Evolutionary conservation across 2,329 filamentous ascomycete genomes (phyloP).

Genomic region (Davidsoniella australis): DNA sequence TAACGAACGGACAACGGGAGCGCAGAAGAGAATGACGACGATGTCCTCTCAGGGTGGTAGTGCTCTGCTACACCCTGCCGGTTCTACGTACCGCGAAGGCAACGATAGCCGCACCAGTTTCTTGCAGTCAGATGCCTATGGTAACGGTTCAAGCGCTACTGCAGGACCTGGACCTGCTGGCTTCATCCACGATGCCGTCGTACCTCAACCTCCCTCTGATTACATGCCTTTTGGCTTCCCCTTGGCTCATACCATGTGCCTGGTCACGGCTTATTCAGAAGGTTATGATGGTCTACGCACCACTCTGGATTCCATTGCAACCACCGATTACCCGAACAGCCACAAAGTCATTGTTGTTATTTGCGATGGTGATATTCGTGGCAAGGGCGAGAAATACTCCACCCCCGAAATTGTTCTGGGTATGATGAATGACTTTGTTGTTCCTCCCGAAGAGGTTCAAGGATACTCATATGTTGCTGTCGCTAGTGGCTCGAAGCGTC

Average conservation of each 20-base stretch:
- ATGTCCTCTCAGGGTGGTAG: conserved; percentile 79
- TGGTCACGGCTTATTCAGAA: conserved; percentile 95
- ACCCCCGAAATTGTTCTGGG: conserved; percentile 79
- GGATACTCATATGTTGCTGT: conserved; percentile 94
- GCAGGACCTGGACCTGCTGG: conserved; percentile 71
- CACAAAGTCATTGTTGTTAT: conserved; percentile 95
- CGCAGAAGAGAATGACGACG: conserved; percentile 47
- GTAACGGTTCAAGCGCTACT: conserved; percentile 33
- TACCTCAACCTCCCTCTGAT: conserved; percentile 88
- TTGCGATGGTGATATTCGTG: conserved; percentile 95
- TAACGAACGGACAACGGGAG: conserved; percentile 39
- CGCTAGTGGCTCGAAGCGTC: conserved; percentile 84
- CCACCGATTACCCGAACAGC: conserved; percentile 97
- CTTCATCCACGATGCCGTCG: conserved; percentile 92
- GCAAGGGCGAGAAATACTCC: conserved; percentile 68
- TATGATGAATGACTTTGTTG: conserved; percentile 88
- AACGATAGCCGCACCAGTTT: conserved; percentile 50
- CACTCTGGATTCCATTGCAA: conserved; percentile 88
- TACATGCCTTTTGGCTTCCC: conserved; percentile 97
- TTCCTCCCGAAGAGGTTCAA: conserved; percentile 64
- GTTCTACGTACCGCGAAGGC: conserved; percentile 51
- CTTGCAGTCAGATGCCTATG: conserved; percentile 40
- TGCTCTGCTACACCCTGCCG: conserved; percentile 47
- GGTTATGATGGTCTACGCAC: conserved; percentile 83
- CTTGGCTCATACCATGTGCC: conserved; percentile 77